Base-by-base conservation (phyloP, 2,329 filamentous ascomycete species). In the Calonectria pseudoreteaudii region DNA sequence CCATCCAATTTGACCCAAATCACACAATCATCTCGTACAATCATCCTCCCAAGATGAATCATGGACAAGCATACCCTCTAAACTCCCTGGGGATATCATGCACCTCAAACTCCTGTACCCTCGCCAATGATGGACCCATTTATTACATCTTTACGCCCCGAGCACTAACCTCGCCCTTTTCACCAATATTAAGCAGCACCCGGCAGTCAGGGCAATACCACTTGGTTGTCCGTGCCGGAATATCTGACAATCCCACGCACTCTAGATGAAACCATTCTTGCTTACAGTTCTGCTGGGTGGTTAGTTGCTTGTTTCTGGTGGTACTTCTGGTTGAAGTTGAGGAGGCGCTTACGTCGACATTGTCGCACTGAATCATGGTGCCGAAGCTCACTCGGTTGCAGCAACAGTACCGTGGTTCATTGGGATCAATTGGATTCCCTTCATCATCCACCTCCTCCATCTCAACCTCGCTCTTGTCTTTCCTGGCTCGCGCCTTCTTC, bases 191-290 rank as follows among this genome's bases (percentile, higher is more conserved):
- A 38, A 93, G 84, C 36, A 89, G 85, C 74, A 90, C 89, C 50
- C 92, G 87, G 81, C 94, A 97, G 65, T 95, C 92, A 1, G 94
- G 94, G 83, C 94, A 97, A 80, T 95, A 97, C 94, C 94, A 97
- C 84, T 95, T 95, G 3, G 93, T 93, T 38, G 93, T 93, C 23
- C 93, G 88, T 3, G 92, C 90, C 14, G 94, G 94, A 73, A 94
- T 91, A 30, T 92, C 88, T 14, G 88, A 87, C 41, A 97, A 86
- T 7, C 89, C 92, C 8, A 97, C 93, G 80, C 94, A 97, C 76
- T 92, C 91, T 50, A 97, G 88, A 82, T 97, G 94, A 83, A 96
- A 97, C 94, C 94, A 97, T 83, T 96, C 94, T 75, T 92, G 91
- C 79, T 94, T 92, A 85, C 94, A 97, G 85, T 94, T 86, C 86